Conservation (phyloP, 441 rosid species). For the Erodium chrysanthum region DNA sequence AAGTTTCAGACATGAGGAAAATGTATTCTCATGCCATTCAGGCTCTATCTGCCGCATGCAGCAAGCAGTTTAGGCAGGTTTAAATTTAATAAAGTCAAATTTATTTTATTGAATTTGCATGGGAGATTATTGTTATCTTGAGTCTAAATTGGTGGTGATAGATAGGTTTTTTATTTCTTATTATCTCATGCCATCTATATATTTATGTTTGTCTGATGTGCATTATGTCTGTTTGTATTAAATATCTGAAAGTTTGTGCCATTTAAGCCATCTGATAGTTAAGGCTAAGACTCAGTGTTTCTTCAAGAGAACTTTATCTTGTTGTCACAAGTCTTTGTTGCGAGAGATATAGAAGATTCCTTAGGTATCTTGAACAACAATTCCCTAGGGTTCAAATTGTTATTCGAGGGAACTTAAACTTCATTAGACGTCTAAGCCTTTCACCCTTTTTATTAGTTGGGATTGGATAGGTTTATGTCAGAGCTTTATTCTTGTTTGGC, state of each 20-base stretch:
- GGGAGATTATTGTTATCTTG: conserved; percentile 9
- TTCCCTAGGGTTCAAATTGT: neutral
- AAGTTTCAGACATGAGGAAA: conserved; percentile 81
- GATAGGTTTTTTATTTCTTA: neutral
- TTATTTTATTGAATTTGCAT: conserved; percentile 15
- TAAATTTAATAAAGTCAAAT: conserved; percentile 32
- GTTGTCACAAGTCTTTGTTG: neutral
- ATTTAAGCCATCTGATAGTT: neutral
- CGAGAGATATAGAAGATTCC: neutral
- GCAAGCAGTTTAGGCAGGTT: conserved; percentile 96
- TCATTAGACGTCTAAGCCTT: neutral
- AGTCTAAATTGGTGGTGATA: neutral
- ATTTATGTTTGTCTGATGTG: neutral
- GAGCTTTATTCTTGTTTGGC: neutral
- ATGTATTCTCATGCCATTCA: conserved; percentile 81
- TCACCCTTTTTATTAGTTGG: neutral
- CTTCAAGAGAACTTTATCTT: neutral
- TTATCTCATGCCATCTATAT: neutral
- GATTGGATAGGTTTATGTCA: neutral
- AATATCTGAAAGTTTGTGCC: neutral
- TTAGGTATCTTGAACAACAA: neutral
- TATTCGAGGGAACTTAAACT: neutral
- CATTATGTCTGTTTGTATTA: neutral
- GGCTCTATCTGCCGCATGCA: conserved; percentile 67
- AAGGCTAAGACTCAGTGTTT: neutral